Base-by-base conservation (phyloP, 352 stramenopile genomes). In the Plasmopara muralis region DNA sequence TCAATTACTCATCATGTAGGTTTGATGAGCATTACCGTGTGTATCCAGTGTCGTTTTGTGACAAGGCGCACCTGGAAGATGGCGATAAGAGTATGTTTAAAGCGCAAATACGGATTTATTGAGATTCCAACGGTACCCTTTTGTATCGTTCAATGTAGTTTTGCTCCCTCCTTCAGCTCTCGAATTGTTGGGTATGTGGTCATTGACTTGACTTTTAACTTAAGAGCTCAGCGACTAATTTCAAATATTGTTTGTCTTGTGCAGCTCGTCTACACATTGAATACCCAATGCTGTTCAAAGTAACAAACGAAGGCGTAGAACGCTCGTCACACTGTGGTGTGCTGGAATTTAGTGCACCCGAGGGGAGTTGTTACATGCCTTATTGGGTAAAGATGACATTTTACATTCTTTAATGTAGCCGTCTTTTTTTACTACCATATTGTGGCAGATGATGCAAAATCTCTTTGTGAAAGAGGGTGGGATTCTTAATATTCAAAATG, bases 231-330 rank as follows among this genome's bases (percentile, higher is more conserved):
- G 20, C 20, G 20, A 25, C 20, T 1, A 25, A 25, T 25, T 37
- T 50, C 43, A 14, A 9, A 30, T 35, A 51, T 13, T 33, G n/a
- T 57, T 49, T 15, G 43, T 42, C 45, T 39, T 65, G 66, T 53
- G 46, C 44, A 91, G 80, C 78, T 30, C 78, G 78, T 25, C 72
- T 98, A 42, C 88, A 98, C 64, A 97, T 99, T 25, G 95, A 99
- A 67, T 99, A 99, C 68, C 97, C 97, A 50, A 99, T 99, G 96
- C 83, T 99, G 10, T 99, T 99, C 67, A 93, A 98, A 60, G 78
- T 99, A 38, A 86, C 83, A 6, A 96, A 93, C 43, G 74, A 92
- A 62, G 76, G 64, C 9, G 74, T 73, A 46, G 87, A 93, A 25
- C 93, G 88, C 56, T 88, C 81, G 14, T 98, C 95, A 35, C 97